phyloP scores from a whole-genome alignment of 352 stramenopile species.

The Pythium coloratum region DNA sequence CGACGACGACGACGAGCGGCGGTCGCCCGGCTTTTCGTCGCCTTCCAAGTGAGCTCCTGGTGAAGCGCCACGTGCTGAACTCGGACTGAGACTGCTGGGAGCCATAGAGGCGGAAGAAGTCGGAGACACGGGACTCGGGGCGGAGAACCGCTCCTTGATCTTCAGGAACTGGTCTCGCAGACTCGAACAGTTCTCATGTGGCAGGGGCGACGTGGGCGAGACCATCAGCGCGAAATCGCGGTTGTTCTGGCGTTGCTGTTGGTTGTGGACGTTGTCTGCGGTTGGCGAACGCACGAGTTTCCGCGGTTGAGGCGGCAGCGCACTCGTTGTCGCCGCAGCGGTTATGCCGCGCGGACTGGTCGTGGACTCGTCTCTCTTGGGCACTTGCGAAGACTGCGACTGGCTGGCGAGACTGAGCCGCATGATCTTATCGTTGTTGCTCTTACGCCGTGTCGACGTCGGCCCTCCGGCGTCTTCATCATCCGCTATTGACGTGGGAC shows the following conservation, averaged over 20 bases:
- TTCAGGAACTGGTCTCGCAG: slow-evolving; percentile 81
- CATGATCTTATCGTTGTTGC: slow-evolving; percentile 28
- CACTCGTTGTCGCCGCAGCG: not conserved
- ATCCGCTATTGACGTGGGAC: not conserved
- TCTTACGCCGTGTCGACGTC: slow-evolving; percentile 16
- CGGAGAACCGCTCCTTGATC: slow-evolving; percentile 77
- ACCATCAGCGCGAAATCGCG: slow-evolving; percentile 61
- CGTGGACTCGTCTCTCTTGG: not conserved
- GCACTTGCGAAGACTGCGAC: not conserved
- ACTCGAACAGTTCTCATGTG: slow-evolving; percentile 68
- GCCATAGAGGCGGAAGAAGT: slow-evolving; percentile 1
- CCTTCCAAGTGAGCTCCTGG: not conserved
- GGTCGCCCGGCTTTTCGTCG: not conserved
- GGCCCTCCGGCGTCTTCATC: slow-evolving; percentile 4
- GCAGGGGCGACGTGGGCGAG: slow-evolving; percentile 36
- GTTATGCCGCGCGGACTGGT: not conserved
- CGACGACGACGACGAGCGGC: slow-evolving; percentile 8
- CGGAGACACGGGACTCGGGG: slow-evolving; percentile 27
- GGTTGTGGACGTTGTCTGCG: slow-evolving; percentile 22
- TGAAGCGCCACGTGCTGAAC: not conserved
- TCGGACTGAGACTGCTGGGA: slow-evolving; percentile 8
- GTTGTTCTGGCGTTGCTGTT: slow-evolving; percentile 39
- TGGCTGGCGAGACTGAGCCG: not conserved
- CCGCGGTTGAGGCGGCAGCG: slow-evolving; percentile 14
- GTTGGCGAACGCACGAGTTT: slow-evolving; percentile 34